Evolutionary conservation across 148 eudicot genomes (phyloP).

Genomic region (Diospyros lotus): DNA sequence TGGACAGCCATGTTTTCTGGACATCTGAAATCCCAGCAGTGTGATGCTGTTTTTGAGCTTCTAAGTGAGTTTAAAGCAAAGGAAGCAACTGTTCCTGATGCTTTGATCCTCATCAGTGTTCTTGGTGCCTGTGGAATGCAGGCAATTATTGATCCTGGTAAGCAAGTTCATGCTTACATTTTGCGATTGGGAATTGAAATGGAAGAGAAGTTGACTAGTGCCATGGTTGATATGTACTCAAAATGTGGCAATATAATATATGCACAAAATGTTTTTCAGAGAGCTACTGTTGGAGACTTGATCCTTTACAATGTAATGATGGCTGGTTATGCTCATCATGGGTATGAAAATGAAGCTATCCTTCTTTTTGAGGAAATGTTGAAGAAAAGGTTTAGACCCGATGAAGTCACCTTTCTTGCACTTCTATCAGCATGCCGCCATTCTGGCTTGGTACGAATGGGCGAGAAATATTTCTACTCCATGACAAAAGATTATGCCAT

Average conservation of each 20-base stretch:
- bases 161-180: conserved; percentile 67
- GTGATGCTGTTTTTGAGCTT: conserved; percentile 57
- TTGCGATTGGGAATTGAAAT: conserved; percentile 35
- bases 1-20: conserved; percentile 86
- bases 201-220: conserved; percentile 52
- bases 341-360: conserved; percentile 57
- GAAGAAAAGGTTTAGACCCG: conserved; percentile 38
- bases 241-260: conserved; percentile 74
- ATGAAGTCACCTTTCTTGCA: conserved; percentile 74
- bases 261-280: conserved; percentile 47
- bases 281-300: conserved; percentile 33
- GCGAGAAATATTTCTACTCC: conserved; percentile 59
- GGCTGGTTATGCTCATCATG: conserved; percentile 80
- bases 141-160: conserved; percentile 63
- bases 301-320: conserved; percentile 81
- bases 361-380: conserved; percentile 60
- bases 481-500: conserved; percentile 56
- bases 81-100: conserved; percentile 38
- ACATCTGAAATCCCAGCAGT: conserved; percentile 56
- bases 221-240: conserved; percentile 79
- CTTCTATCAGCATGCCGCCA: conserved; percentile 88
- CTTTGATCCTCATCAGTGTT: conserved; percentile 42
- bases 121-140: conserved; percentile 67
- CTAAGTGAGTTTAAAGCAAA: conserved; percentile 34
- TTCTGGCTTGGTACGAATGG: conserved; percentile 64